Evolutionary conservation across 2,329 filamentous ascomycete genomes (phyloP).

Genomic region (Fusarium graminum): DNA sequence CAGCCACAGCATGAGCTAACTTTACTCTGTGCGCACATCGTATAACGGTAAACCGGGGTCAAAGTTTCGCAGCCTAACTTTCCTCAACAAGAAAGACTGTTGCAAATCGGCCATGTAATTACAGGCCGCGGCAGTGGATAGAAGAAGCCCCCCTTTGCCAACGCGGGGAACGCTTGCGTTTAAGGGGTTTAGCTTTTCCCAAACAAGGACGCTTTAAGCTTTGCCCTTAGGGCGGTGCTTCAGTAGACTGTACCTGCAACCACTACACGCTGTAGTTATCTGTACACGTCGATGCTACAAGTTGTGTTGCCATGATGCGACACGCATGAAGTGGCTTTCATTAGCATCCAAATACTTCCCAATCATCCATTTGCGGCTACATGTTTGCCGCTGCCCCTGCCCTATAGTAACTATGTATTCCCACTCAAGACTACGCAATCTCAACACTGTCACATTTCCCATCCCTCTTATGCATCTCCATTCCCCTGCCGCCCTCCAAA

Average conservation of each 20-base stretch:
- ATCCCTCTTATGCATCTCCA: conserved; percentile 1
- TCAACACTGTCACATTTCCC: background rate
- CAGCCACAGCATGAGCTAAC: no score
- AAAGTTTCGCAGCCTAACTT: no score
- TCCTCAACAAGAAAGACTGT: no score
- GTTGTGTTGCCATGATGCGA: background rate
- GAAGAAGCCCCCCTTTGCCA: conserved; percentile 3
- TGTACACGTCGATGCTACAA: background rate
- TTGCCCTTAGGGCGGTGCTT: conserved; percentile 3
- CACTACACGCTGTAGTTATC: accelerated
- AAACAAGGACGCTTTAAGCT: conserved; percentile 13
- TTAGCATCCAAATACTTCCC: conserved; percentile 22
- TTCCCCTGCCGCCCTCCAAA: background rate
- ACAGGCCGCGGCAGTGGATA: conserved; percentile 8
- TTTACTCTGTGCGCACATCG: background rate
- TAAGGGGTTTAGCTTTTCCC: background rate
- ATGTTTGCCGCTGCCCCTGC: conserved; percentile 14
- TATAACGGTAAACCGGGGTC: no score
- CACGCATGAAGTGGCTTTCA: conserved; percentile 27
- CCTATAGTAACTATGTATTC: conserved; percentile 3
- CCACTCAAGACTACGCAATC: background rate
- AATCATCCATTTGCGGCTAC: conserved; percentile 30
- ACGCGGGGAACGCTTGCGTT: conserved; percentile 14
- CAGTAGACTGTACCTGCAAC: conserved; percentile 13
- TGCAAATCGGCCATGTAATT: background rate